Percentiles rank a stretch among this genome's conserved stretches.
Conservation (phyloP, 2,329 filamentous ascomycete genomes). For the Rutstroemia sp. region DNA sequence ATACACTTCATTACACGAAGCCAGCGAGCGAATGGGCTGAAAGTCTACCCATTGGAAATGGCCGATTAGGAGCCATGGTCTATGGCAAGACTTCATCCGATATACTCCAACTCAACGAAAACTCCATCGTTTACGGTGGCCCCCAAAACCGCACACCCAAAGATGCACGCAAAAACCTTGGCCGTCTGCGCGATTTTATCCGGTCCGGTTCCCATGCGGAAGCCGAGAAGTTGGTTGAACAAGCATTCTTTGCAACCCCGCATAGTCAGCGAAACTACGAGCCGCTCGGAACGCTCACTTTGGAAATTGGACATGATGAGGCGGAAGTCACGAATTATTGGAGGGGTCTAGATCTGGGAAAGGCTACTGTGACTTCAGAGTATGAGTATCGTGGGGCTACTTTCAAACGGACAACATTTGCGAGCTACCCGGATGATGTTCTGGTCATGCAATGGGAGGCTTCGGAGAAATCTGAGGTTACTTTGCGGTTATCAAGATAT, state of each 20-base stretch:
- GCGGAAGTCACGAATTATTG: constrained; percentile 18
- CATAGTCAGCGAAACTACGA: constrained; percentile 41
- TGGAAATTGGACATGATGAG: constrained; percentile 33
- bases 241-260: constrained; percentile 39
- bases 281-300: constrained; percentile 31
- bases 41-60: constrained; percentile 42
- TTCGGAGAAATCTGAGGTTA: constrained; percentile 13
- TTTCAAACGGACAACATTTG: constrained; percentile 32
- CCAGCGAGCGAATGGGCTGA: constrained; percentile 30
- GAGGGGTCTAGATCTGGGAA: constrained; percentile 32
- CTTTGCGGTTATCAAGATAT: constrained; percentile 31
- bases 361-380: constrained; percentile 29
- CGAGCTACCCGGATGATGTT: constrained; percentile 34
- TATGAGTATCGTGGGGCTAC: constrained; percentile 30
- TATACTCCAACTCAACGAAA: constrained; percentile 39
- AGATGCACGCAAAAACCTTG: constrained; percentile 32
- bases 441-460: constrained; percentile 28
- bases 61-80: constrained; percentile 37
- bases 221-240: constrained; percentile 35
- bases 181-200: constrained; percentile 34
- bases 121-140: constrained; percentile 41
- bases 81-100: constrained; percentile 38
- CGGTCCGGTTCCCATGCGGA: constrained; percentile 33
- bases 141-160: constrained; percentile 36
- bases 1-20: constrained; percentile 23